Evolutionary conservation across 768 basidiomycete genomes (phyloP), one percentile per base, ranked within the genome.

Genomic region (Xanthoconium purpureum): DNA sequence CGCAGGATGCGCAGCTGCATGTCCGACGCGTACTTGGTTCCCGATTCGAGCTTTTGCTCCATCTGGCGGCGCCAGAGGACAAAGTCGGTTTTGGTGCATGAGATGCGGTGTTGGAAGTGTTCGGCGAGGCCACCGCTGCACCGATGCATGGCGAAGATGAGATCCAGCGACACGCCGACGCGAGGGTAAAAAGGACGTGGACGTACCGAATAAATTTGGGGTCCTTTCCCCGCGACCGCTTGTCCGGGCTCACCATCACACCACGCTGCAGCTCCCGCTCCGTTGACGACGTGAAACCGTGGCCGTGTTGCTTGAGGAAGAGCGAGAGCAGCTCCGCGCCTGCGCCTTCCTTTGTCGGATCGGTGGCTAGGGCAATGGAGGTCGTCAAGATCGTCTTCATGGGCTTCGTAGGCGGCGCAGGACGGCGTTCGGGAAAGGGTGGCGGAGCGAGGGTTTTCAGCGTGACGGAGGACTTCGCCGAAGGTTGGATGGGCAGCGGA

Each of bases 111-210:
- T 5, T 75, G 74, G 2, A 81, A 77, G 8, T 76, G 77, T 33
- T 80, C 79, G 0, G 84, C 84, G 4, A 85, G 62, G 1, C 85
- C 84, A 37, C 79, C 79, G n/a, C 85, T 87, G 52, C n/a, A 15
- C 7, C 13, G 12, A 37, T 11, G 7, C 2, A 6, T 24, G 24
- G 24, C 3, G 32, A 12, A 29, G 8, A 33, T 44, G 29, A 45
- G 38, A 33, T 7, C 1, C 15, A 29, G 32, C n/a, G 8, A 6
- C 5, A 36, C 12, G 10, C 28, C 0, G 14, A 36, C 33, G n/a
- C n/a, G 29, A 8, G 24, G 12, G 29, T 28, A 24, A 50, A 13
- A 13, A 7, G 28, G 24, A 35, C 33, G 33, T 33, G 29, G 47
- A 72, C 77, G 42, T 56, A 84, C 84, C 81, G 75, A 40, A 78